A percentile compares a stretch with the other conserved stretches of the same genome.
These are phyloP conservation scores for Phytophthora quininea DNA, from an alignment of 352 stramenopile species.

Conservation along the genomic window DNA sequence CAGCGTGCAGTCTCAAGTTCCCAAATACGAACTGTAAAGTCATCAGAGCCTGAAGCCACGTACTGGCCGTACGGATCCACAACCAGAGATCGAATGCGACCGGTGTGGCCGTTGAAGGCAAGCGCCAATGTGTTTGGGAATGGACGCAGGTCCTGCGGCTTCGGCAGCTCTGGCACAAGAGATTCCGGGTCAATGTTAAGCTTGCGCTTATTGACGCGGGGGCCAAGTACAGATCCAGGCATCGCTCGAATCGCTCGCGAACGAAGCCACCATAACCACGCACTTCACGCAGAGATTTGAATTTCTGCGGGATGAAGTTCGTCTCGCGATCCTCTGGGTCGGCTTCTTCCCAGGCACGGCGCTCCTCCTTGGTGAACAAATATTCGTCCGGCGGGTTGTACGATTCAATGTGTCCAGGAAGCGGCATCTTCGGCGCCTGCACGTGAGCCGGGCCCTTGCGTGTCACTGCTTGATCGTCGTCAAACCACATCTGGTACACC, in stretches of 20 bases:
- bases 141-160: conserved; percentile 96
- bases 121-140: conserved; percentile 96
- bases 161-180: conserved; percentile 96
- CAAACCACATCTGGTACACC: conserved; percentile 93
- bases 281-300: conserved; percentile 96
- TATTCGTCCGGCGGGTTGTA: conserved; percentile 99
- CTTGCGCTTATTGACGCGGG: conserved; percentile 94
- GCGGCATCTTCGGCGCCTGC: conserved; percentile 96
- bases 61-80: conserved; percentile 98
- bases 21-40: conserved; percentile 96
- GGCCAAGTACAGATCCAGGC: conserved; percentile 99
- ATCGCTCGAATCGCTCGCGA: conserved; percentile 99
- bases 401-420: conserved; percentile 97
- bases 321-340: conserved; percentile 96
- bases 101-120: conserved; percentile 89
- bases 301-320: conserved; percentile 98
- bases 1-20: conserved; percentile 96
- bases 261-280: conserved; percentile 97
- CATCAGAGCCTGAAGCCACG: conserved; percentile 94
- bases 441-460: conserved; percentile 96
- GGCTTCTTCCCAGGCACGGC: conserved; percentile 94
- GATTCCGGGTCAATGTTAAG: conserved; percentile 98
- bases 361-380: conserved; percentile 96
- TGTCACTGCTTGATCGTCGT: conserved; percentile 88
- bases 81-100: conserved; percentile 92